Base-by-base conservation (phyloP, 495 filamentous ascomycete species). In the Beverwykella pulmonaria region DNA sequence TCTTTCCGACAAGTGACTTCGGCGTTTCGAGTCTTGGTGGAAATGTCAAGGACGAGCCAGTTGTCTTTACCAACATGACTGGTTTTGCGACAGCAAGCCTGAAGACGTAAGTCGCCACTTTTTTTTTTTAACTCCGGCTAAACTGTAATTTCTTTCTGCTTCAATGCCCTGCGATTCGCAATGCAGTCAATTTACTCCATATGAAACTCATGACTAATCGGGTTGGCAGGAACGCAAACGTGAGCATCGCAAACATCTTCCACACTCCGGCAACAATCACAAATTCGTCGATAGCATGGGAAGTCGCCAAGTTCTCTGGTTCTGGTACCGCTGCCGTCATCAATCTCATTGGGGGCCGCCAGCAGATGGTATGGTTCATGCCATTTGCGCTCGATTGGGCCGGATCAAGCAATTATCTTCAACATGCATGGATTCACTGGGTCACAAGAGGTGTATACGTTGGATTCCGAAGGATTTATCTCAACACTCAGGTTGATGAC, bases 371-470 rank as follows among this genome's bases (percentile, higher is more conserved):
- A 0, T 87, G 85, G 75, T 86, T 86, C 75, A 80, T 83, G 41
- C 69, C 71, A 19, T 84, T 82, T 61, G 83, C 83, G 36, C 82
- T 82, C 7, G 80, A 79, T 58, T 87, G 85, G 84, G 81, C 81
- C 63, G 71, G 77, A 15, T 79, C 83, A 9, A 83, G 81, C 68
- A 86, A 79, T 69, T 83, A 78, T 61, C 72, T 87, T 62, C 83
- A 86, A 73, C 86, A 88, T 74, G 82, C 82, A n/a, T 87, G 82
- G 82, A 86, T 88, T 62, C 81, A 82, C 66, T 88, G 84, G 84
- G 71, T 86, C 12, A 86, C 83, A 17, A 78, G 83, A 36, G 86
- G 86, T 36, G 65, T 86, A 2, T 82, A 84, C 64, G 76, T 82
- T 14, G 83, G 82, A 27, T 81, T 82, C 61, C 82, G 86, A 50